Percentiles rank a stretch among this genome's conserved stretches.
Evolutionary conservation across 2,329 filamentous ascomycete genomes (phyloP).

Genomic region (Talaromyces sp.): DNA sequence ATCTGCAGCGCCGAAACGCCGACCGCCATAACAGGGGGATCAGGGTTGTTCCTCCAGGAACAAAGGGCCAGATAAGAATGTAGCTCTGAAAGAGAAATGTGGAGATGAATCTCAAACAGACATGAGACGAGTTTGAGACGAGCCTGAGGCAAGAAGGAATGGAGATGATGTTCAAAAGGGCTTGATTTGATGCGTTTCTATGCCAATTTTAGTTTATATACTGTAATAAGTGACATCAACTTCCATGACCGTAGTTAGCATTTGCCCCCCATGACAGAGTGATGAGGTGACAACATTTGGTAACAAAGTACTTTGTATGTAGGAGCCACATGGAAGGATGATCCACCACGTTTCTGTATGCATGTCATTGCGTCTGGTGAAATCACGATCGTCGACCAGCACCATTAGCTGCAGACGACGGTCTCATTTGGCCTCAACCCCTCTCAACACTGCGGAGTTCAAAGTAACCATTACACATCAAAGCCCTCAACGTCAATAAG

Average conservation of each 20-base stretch:
- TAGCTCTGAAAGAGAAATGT: too few species aligned
- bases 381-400: constrained; percentile 14
- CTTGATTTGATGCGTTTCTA: too few species aligned
- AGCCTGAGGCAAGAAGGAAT: too few species aligned
- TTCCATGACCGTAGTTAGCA: neutral
- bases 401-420: constrained; percentile 7
- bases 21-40: neutral
- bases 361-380: constrained; percentile 13
- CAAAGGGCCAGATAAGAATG: neutral
- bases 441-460: neutral
- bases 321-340: constrained; percentile 8
- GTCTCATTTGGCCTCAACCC: neutral
- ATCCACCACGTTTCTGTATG: constrained; percentile 14
- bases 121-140: too few species aligned
- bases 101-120: too few species aligned
- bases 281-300: neutral
- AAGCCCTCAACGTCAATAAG: neutral
- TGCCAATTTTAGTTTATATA: too few species aligned
- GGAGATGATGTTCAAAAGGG: too few species aligned
- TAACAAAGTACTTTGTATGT: neutral
- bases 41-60: too few species aligned
- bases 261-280: neutral
- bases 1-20: constrained; percentile 16
- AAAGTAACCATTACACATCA: neutral
- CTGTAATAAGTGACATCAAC: too few species aligned